phyloP scores from a whole-genome alignment of 345 rosid genomes.

The Corchorus olitorius region DNA sequence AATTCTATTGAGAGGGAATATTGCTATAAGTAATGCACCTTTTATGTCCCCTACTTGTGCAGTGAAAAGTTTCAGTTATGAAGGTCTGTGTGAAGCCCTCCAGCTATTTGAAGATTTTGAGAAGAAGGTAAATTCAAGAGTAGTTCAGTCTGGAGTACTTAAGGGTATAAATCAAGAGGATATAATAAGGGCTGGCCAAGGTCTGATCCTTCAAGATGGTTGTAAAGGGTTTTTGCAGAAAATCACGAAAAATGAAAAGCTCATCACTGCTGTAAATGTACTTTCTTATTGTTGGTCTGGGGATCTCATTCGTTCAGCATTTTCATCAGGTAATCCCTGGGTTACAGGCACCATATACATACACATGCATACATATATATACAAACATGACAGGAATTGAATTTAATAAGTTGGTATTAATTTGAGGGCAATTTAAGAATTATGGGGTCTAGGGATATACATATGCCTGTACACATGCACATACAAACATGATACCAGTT shows the following conservation, averaged over 20 bases:
- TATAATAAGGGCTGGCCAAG: conserved; percentile 46
- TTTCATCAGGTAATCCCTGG: conserved; percentile 43
- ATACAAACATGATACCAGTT: too few relatives aligned
- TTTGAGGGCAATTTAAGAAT: not conserved
- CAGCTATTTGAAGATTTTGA: conserved; percentile 50
- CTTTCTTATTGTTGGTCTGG: conserved; percentile 65
- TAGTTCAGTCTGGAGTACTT: conserved; percentile 52
- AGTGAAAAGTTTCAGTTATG: conserved; percentile 33
- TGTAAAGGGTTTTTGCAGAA: conserved; percentile 47
- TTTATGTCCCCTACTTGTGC: conserved; percentile 20
- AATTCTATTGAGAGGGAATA: conserved; percentile 8
- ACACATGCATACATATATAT: not conserved
- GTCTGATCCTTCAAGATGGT: conserved; percentile 52
- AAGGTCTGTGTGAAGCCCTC: conserved; percentile 46
- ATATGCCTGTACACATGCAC: not conserved
- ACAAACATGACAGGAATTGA: too few relatives aligned
- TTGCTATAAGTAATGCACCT: conserved; percentile 10
- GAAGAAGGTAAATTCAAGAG: conserved; percentile 48
- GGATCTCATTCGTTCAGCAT: conserved; percentile 57
- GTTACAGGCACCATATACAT: not conserved
- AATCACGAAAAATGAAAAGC: conserved; percentile 30
- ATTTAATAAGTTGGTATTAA: not conserved
- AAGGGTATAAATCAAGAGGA: conserved; percentile 55
- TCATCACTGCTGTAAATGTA: conserved; percentile 39
- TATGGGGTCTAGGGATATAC: not conserved